Percentiles rank a stretch among this genome's conserved stretches.
phyloP scores from a whole-genome alignment of 2,329 filamentous ascomycete genomes.

The Blastomyces emzantsi region DNA sequence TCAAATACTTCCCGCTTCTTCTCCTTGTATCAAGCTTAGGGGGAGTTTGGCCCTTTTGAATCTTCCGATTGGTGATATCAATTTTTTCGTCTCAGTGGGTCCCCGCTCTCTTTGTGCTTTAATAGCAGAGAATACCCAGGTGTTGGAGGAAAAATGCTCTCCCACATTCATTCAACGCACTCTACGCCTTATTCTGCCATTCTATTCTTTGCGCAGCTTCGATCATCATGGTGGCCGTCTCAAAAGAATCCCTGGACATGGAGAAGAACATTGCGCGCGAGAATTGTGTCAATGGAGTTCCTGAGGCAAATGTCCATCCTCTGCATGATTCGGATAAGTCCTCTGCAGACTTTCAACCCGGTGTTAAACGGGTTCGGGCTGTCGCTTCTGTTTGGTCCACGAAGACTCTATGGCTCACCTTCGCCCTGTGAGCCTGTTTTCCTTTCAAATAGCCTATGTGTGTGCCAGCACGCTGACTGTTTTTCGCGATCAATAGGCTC shows the following conservation, averaged over 20 bases:
- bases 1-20: background rate
- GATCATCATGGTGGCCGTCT: background rate
- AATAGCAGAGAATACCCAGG: background rate
- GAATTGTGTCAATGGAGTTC: background rate
- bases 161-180: background rate
- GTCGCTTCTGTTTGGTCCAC: slow-evolving; percentile 10
- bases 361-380: slow-evolving; percentile 7
- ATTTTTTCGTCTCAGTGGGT: background rate
- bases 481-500: slow-evolving; percentile 5
- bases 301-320: background rate
- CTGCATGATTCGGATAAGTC: background rate
- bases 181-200: background rate
- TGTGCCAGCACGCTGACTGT: background rate
- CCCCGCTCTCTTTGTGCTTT: background rate
- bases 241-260: background rate
- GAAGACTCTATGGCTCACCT: slow-evolving; percentile 10
- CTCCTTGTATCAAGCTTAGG: background rate
- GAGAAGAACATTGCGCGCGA: background rate
- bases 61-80: background rate
- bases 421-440: slow-evolving; percentile 7
- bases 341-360: background rate
- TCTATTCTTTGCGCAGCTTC: background rate
- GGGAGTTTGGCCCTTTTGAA: background rate
- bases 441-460: background rate
- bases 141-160: background rate